Base-by-base conservation (phyloP, 2,329 filamentous ascomycete genomes). In the Xylariaceae sp. region DNA sequence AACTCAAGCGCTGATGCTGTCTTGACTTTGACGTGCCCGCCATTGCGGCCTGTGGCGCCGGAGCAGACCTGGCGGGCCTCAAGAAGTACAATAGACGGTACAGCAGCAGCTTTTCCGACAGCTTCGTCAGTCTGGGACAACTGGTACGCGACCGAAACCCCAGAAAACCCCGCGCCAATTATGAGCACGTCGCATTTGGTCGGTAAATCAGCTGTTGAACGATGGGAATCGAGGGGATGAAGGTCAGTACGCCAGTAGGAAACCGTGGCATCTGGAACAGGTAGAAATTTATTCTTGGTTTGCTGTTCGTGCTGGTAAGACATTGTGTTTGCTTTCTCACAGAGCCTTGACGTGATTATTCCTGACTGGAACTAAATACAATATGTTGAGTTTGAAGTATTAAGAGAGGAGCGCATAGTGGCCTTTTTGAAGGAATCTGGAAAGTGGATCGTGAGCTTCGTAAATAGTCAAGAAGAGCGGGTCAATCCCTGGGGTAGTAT, bases 41-140 rank as follows among this genome's bases (percentile, higher is more conserved):
- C 55, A 36, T 60, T 60, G 5, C 57, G 54, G 26, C 54, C 57
- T 23, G 57, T 60, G 13, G 57, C 57, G 10, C 57, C 57, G 21
- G 50, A 57, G 26, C 57, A 55, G 16, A 58, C 40, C 18, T 55
- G 55, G 39, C 57, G 55, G 21, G 57, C 57, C 15, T 58, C 54
- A 16, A 60, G 39, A 24, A 58, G 50, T 11, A 58, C 20, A 21
- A 58, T 50, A 26, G 57, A 60, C 11, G 54, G 54, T 8, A 21
- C 26, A 4, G 20, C 11, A 18, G 27, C 21, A 9, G 43, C 8
- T n/a, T 39, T 16, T 10, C 6, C 30, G 16, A 2, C 18, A 24
- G 40, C 15, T 11, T 24, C 26, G 9, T 37, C 46, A 18, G 18
- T 6, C 7, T 48, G 20, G 13, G 27, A 36, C 2, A 59, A 42